Conservation (phyloP, 129 eudicot genomes). For the Lonicera japonica region DNA sequence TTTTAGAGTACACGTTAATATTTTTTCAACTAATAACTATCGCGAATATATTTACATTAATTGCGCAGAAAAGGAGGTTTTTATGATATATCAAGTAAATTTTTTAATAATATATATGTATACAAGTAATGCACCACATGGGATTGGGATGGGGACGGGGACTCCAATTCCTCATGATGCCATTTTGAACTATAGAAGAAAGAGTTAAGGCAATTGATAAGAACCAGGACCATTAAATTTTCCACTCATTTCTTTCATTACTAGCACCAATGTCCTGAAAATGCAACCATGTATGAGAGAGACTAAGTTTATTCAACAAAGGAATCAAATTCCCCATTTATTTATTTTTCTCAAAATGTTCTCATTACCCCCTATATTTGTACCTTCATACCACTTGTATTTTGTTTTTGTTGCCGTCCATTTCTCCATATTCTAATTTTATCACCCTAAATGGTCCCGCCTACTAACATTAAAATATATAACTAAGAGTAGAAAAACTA, state of each 20-base stretch:
- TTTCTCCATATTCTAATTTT: neutral
- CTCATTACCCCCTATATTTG: constrained; percentile 5
- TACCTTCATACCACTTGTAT: neutral
- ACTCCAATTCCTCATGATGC: constrained; percentile 6
- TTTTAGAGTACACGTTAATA: too few relatives aligned
- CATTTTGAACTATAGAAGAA: constrained; percentile 4
- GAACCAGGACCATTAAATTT: constrained; percentile 9
- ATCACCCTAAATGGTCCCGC: neutral
- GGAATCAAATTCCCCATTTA: neutral
- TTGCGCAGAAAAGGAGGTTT: too few relatives aligned
- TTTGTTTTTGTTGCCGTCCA: neutral
- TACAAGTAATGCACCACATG: neutral
- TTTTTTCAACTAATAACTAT: too few relatives aligned
- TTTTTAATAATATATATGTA: neutral
- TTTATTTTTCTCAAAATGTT: neutral
- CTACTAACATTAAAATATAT: too few relatives aligned
- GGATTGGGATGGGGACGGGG: neutral
- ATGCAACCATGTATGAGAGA: neutral
- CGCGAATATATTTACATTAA: too few relatives aligned
- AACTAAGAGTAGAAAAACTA: too few relatives aligned
- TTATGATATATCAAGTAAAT: neutral
- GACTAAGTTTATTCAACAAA: neutral
- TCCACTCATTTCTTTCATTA: constrained; percentile 6
- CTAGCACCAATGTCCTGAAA: constrained; percentile 10
- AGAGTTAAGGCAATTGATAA: constrained; percentile 4